Base-by-base conservation (phyloP, 192 early-diverging fungal genomes). In the Rhizophagus clarus region DNA sequence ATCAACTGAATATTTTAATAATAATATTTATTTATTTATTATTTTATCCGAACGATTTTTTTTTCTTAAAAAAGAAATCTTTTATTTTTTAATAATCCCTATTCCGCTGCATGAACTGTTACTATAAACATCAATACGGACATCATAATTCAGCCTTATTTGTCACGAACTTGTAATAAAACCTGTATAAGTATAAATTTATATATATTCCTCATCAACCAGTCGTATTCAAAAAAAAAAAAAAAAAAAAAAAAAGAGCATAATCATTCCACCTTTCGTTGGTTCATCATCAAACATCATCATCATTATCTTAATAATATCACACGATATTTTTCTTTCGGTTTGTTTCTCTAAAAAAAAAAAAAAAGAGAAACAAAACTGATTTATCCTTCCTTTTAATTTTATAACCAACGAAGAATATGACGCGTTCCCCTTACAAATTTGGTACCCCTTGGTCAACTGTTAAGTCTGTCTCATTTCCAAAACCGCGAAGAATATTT, bases 401-500 rank as follows among this genome's bases (percentile, higher is more conserved):
- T 20, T 14, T 51, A 51, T 40, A 40, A 8, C 0, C 14, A 64
- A 31, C 4, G 11, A 70, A 10, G 24, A 40, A 37, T 2, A 70
- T 70, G 68, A 70, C 29, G 22, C 68, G 68, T 31, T 70, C 68
- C 10, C n/a, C 34, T 32, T 56, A 56, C 4, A 40, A 70, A 29
- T 28, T 67, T 40, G 34, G 68, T 42, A 42, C 68, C 4, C 68
- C 68, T 37, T 70, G 68, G 68, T 70, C 68, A 37, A 70, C 68
- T 5, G 67, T 42, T 0, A 70, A 70, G 31, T 5, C 37, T 3
- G 68, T 70, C 2, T 15, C 68, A 11, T 66, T 66, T 29, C 68
- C 14, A 22, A 12, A 20, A 32, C 68, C 68, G 8, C 68, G 68
- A 37, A 70, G 68, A 70, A 37, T 70, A 17, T 70, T 70, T 70